Conservation (phyloP, 1,139 yeast species). For the Entelexis sorbosivorans region DNA sequence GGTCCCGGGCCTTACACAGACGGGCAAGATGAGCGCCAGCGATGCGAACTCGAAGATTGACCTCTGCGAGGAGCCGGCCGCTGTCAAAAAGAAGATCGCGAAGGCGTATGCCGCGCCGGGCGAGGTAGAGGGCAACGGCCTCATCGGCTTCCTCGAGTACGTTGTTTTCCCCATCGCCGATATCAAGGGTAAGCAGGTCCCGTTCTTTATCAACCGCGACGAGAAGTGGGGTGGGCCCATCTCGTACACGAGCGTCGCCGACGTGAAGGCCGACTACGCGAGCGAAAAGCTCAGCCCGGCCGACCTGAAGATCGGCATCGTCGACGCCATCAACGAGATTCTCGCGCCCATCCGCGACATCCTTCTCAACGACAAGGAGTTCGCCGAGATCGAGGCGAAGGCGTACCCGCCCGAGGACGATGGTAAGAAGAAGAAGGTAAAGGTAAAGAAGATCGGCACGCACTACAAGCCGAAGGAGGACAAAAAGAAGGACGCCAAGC, state of each 20-base stretch:
- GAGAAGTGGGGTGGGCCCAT: slow-evolving; percentile 95
- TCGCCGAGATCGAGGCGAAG: slow-evolving; percentile 57
- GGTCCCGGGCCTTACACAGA: slow-evolving; percentile 96
- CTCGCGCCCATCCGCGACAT: slow-evolving; percentile 77
- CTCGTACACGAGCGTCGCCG: slow-evolving; percentile 55
- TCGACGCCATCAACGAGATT: slow-evolving; percentile 67
- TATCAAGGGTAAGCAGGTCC: slow-evolving; percentile 42
- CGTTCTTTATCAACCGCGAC: slow-evolving; percentile 80
- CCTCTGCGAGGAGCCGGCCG: slow-evolving; percentile 75
- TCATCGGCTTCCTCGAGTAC: slow-evolving; percentile 71
- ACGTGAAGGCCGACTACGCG: slow-evolving; percentile 60
- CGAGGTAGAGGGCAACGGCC: slow-evolving; percentile 79
- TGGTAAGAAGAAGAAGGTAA: slow-evolving; percentile 45
- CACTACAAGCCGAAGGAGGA: slow-evolving; percentile 21
- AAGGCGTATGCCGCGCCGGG: slow-evolving; percentile 96
- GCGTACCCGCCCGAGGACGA: slow-evolving; percentile 77
- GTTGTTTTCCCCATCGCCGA: slow-evolving; percentile 82
- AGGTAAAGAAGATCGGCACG: slow-evolving; percentile 42
- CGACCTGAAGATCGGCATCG: slow-evolving; percentile 85
- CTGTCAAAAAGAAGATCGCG: slow-evolving; percentile 78
- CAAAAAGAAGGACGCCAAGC: slow-evolving; percentile 27
- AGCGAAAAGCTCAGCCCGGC: slow-evolving; percentile 74
- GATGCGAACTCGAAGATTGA: slow-evolving; percentile 98
- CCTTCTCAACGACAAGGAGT: slow-evolving; percentile 50
- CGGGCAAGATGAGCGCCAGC: slow-evolving; percentile 97